phyloP scores from a whole-genome alignment of 2,329 filamentous ascomycete genomes.

The Monosporascus sp. region DNA sequence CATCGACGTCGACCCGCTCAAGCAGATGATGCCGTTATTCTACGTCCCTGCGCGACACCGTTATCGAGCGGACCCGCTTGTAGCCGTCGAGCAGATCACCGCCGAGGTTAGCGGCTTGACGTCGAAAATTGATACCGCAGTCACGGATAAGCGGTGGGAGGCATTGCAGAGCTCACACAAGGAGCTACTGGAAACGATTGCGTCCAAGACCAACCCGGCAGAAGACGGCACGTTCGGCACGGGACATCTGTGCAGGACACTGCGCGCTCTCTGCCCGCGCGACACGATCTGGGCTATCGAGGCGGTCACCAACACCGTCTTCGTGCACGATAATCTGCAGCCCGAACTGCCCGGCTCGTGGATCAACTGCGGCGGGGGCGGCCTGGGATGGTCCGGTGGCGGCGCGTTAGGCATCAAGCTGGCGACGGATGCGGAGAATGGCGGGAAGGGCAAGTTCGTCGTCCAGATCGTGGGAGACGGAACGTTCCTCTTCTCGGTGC shows the following conservation, averaged over 20 bases:
- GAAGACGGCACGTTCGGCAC: conserved; percentile 58
- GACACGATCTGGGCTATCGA: conserved; percentile 69
- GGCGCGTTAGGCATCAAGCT: conserved; percentile 46
- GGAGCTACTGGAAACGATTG: conserved; percentile 54
- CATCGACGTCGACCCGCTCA: conserved; percentile 60
- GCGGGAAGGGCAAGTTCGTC: conserved; percentile 43
- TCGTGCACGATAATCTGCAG: conserved; percentile 64
- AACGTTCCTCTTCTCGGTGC: conserved; percentile 50
- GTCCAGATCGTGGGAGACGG: conserved; percentile 53
- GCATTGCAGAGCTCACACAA: conserved; percentile 53
- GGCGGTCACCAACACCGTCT: conserved; percentile 63
- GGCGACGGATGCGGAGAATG: conserved; percentile 32
- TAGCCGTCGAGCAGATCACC: conserved; percentile 64
- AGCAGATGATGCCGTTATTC: conserved; percentile 68
- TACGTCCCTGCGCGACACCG: conserved; percentile 62
- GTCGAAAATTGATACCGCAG: conserved; percentile 32
- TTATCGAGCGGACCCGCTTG: conserved; percentile 61
- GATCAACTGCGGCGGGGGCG: conserved; percentile 49
- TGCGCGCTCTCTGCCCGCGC: conserved; percentile 30
- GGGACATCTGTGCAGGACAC: conserved; percentile 33
- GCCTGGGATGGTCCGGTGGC: conserved; percentile 48
- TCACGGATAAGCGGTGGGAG: conserved; percentile 40
- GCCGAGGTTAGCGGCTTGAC: conserved; percentile 39
- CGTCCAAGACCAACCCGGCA: conserved; percentile 49
- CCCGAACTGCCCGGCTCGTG: conserved; percentile 47